These are phyloP conservation scores for Phytophthora ohioensis DNA, from an alignment of 352 stramenopile genomes.

Conservation along the genomic window DNA sequence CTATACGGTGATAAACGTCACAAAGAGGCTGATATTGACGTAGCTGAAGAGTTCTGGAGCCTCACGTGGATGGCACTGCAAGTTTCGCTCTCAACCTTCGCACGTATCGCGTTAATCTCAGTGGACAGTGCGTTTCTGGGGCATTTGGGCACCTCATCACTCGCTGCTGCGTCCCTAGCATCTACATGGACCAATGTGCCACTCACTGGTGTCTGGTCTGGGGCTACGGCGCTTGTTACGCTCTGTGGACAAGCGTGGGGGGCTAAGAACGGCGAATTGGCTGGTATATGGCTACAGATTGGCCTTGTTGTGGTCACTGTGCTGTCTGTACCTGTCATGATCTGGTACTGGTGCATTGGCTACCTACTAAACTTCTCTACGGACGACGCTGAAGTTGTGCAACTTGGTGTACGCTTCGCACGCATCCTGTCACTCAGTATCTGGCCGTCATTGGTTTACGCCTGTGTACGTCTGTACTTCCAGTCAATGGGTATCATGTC, in stretches of 20 bases:
- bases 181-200: slow-evolving; percentile 82
- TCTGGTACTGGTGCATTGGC: slow-evolving; percentile 77
- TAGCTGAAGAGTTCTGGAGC: slow-evolving; percentile 63
- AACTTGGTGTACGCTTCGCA: slow-evolving; percentile 72
- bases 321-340: slow-evolving; percentile 57
- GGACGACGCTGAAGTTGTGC: slow-evolving; percentile 68
- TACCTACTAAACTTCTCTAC: slow-evolving; percentile 71
- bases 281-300: slow-evolving; percentile 81
- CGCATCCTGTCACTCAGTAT: slow-evolving; percentile 84
- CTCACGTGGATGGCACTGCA: slow-evolving; percentile 84
- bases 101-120: slow-evolving; percentile 77
- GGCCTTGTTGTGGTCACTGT: slow-evolving; percentile 59
- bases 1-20: slow-evolving; percentile 6
- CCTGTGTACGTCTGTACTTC: slow-evolving; percentile 84
- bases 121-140: slow-evolving; percentile 85
- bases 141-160: slow-evolving; percentile 71
- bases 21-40: slow-evolving; percentile 60
- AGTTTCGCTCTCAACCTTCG: slow-evolving; percentile 81
- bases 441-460: slow-evolving; percentile 80
- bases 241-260: slow-evolving; percentile 82
- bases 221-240: slow-evolving; percentile 77
- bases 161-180: slow-evolving; percentile 79
- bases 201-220: slow-evolving; percentile 73
- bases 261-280: slow-evolving; percentile 70
- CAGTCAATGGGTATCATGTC: slow-evolving; percentile 86